Percentiles rank a stretch among this genome's conserved stretches.
phyloP scores from a whole-genome alignment of 2,329 filamentous ascomycete species.

The Cytospora paraplurivora region DNA sequence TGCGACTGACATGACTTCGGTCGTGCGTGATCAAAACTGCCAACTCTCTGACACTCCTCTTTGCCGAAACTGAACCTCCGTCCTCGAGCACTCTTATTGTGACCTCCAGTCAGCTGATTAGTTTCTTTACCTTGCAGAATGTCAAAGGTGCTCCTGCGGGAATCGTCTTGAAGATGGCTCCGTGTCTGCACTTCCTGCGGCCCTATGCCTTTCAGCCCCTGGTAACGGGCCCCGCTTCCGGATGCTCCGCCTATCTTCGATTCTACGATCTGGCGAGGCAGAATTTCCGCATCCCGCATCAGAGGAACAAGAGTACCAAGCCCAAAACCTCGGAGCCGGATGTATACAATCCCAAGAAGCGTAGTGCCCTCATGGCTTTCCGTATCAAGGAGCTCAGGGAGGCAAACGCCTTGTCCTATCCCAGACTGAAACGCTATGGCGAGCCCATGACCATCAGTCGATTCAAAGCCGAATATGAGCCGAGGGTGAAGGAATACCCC shows the following conservation, averaged over 20 bases:
- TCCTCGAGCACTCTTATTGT: not conserved
- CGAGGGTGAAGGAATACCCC: constrained; percentile 35
- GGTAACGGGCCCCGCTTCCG: constrained; percentile 37
- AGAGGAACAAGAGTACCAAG: constrained; percentile 9
- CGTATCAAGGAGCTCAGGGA: constrained; percentile 57
- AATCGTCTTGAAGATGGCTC: constrained; percentile 46
- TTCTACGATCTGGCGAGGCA: constrained; percentile 49
- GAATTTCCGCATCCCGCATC: not conserved
- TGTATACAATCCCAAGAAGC: constrained; percentile 22
- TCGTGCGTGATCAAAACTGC: constrained; percentile 57
- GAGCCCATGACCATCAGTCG: constrained; percentile 42
- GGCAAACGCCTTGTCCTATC: constrained; percentile 56
- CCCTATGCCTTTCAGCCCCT: constrained; percentile 53
- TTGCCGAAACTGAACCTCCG: not conserved
- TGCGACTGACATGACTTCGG: constrained; percentile 56
- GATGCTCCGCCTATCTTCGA: constrained; percentile 45
- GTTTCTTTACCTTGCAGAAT: constrained; percentile 15
- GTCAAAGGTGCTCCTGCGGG: constrained; percentile 25
- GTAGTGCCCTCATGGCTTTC: constrained; percentile 29
- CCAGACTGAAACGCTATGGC: constrained; percentile 45
- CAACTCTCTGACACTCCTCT: constrained; percentile 46
- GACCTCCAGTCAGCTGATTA: not conserved
- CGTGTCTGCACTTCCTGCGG: constrained; percentile 55
- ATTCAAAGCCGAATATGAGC: constrained; percentile 41
- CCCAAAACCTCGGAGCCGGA: not conserved